phyloP scores from a whole-genome alignment of 2,329 filamentous ascomycete genomes.

The Neofusicoccum laricinum region DNA sequence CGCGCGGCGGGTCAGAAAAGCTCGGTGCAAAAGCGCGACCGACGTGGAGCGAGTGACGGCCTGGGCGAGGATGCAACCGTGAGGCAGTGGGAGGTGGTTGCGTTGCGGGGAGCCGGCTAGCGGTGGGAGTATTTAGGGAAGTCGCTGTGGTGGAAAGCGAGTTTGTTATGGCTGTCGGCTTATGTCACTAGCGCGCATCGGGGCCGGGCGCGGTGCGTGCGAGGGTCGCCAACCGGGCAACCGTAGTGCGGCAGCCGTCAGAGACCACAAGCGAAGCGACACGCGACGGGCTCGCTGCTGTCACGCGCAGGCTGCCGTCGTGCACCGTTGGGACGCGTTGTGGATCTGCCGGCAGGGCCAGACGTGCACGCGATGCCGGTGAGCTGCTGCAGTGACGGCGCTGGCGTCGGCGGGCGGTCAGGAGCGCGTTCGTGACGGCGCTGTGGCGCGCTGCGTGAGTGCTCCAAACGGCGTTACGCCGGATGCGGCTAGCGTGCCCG shows the following conservation, averaged over 20 bases:
- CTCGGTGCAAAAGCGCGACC: neutral
- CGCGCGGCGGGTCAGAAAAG: neutral
- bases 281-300: neutral
- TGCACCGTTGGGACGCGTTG: neutral
- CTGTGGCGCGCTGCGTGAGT: neutral
- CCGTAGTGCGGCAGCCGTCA: slow-evolving; percentile 13
- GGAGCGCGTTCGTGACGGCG: neutral
- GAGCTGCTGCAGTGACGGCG: neutral
- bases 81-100: slow-evolving; percentile 1
- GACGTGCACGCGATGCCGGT: neutral
- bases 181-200: slow-evolving; percentile 14
- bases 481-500: neutral
- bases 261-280: slow-evolving; percentile 8
- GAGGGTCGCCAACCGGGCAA: slow-evolving; percentile 12
- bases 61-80: neutral
- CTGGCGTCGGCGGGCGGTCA: neutral
- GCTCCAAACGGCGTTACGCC: neutral
- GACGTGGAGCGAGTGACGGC: slow-evolving; percentile 10
- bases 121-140: slow-evolving; percentile 21
- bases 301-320: neutral
- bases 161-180: slow-evolving; percentile 30
- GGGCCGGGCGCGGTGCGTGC: neutral
- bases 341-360: neutral
- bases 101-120: slow-evolving; percentile 21
- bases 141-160: slow-evolving; percentile 26